Evolutionary conservation across 1,284 basidiomycete genomes (phyloP), one percentile per base, ranked within the genome.

Genomic region (Austropuccinia psidii): DNA sequence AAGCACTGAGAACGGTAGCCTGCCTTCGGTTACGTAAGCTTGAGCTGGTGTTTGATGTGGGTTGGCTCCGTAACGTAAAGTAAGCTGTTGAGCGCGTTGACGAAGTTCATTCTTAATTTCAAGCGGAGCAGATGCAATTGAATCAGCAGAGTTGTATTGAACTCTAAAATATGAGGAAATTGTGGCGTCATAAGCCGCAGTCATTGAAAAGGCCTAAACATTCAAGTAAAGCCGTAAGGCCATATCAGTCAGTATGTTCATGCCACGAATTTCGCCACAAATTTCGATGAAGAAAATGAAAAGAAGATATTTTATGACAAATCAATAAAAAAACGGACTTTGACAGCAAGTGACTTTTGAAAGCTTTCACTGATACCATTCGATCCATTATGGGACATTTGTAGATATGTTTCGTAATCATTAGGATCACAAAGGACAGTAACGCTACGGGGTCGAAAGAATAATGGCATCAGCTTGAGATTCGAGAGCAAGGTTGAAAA

Each of bases 41-140:
- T 98, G 94, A 1, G 96, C 96, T 37, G 95, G 96, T 83, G 93
- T 96, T 82, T 99, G 96, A 81, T 98, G 96, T 4, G 96, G 96
- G 83, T 99, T 98, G 43, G 93, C 93, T 69, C 96, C 96, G 81
- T 98, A 98, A 73, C 95, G 87, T 75, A 99, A 84, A 8, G 91
- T 85, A 77, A 95, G 85, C 76, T 93, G 86, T 83, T 96, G 92
- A 45, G 92, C 87, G 1, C 86, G 84, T 52, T 84, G 83, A 52
- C 82, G 81, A 29, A 83, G 81, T 1, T 85, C 88, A 35, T 86
- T 87, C 65, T 88, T 83, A 77, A 85, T 84, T 54, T 87, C 87
- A 70, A 83, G 82, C n/a, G 85, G 83, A 7, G 80, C 79, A n/a
- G 78, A 67, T n/a, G 77, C 72, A 62, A 79, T 77, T 68, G 86